Percentiles rank a stretch among this genome's conserved stretches.
Evolutionary conservation across 805 yeast genomes (phyloP).

Genomic region (Cephaloascus albidus): DNA sequence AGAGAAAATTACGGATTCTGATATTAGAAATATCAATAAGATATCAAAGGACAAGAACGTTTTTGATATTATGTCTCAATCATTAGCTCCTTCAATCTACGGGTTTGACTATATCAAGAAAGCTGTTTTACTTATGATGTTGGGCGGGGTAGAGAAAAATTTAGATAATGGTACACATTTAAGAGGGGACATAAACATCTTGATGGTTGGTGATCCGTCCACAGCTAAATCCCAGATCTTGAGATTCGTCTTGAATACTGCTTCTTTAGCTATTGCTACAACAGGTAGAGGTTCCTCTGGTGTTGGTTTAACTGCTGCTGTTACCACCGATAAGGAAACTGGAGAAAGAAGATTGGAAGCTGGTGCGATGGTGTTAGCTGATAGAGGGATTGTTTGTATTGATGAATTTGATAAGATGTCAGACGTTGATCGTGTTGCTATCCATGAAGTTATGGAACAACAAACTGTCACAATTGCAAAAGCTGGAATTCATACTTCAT

Average conservation of each 20-base stretch:
- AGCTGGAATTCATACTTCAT: constrained; percentile 95
- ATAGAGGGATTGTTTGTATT: constrained; percentile 94
- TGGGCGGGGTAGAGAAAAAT: constrained; percentile 94
- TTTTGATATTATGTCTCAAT: constrained; percentile 71
- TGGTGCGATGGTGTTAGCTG: constrained; percentile 99
- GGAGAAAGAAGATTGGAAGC: constrained; percentile 96
- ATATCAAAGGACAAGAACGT: constrained; percentile 62
- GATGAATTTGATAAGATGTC: constrained; percentile 99
- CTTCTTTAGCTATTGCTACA: constrained; percentile 91
- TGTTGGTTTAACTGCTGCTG: constrained; percentile 99
- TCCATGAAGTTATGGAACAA: constrained; percentile 99
- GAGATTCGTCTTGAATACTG: constrained; percentile 90
- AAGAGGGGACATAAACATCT: constrained; percentile 93
- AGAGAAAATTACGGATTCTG: constrained; percentile 65
- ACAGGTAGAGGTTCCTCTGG: constrained; percentile 99
- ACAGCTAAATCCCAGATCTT: constrained; percentile 96
- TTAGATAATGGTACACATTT: constrained; percentile 91
- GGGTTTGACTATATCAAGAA: constrained; percentile 88
- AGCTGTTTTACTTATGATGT: constrained; percentile 81
- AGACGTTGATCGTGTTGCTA: constrained; percentile 93
- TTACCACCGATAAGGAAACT: constrained; percentile 90
- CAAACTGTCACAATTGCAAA: constrained; percentile 97
- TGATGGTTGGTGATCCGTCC: constrained; percentile 98
- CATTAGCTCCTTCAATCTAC: constrained; percentile 92
- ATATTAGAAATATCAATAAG: constrained; percentile 78